These are phyloP conservation scores for Cladosporium sp. DNA, from an alignment of 2,329 filamentous ascomycete species.

Conservation along the genomic window DNA sequence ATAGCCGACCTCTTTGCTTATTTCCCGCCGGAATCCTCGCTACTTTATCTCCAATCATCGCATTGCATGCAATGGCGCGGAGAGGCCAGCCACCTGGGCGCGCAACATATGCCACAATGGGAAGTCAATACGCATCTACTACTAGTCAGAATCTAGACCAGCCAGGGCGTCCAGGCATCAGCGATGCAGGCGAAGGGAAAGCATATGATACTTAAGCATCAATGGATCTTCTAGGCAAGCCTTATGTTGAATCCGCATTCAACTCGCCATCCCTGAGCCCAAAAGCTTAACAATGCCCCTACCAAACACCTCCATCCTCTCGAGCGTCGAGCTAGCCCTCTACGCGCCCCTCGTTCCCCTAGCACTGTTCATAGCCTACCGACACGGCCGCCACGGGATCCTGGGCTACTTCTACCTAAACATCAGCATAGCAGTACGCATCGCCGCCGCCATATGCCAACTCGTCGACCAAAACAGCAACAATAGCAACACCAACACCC, in stretches of 20 bases:
- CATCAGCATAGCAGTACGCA: not conserved
- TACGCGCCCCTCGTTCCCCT: not conserved
- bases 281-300: not conserved
- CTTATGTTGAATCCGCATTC: not conserved
- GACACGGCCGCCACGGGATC: not conserved
- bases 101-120: not conserved
- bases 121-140: not conserved
- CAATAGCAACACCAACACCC: not conserved
- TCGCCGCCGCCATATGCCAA: not conserved
- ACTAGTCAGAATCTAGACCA: not conserved
- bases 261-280: not conserved
- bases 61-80: not conserved
- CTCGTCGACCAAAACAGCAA: not conserved
- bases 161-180: not conserved
- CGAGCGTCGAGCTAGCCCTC: not conserved
- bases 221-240: not conserved
- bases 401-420: not conserved
- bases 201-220: not conserved
- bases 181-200: not conserved
- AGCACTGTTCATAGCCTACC: not conserved
- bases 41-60: not conserved
- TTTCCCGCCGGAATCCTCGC: not conserved
- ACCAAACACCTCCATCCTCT: not conserved
- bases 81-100: not conserved
- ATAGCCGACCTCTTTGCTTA: not conserved